Evolutionary conservation across 2,329 filamentous ascomycete genomes (phyloP), one percentile per base, ranked within the genome.

Genomic region (Fusarium zealandicum): DNA sequence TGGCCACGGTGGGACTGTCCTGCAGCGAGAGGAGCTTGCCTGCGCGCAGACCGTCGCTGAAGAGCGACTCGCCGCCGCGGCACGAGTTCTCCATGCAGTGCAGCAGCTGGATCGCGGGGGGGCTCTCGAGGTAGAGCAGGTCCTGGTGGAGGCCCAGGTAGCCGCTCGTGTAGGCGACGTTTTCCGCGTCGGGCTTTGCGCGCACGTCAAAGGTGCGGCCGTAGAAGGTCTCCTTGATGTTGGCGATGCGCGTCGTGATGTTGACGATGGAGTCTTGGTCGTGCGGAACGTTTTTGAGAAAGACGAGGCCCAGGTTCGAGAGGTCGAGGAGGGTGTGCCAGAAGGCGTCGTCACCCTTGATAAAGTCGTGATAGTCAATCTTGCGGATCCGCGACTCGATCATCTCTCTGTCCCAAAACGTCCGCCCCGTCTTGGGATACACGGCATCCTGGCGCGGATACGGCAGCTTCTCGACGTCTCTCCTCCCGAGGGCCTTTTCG

Each of bases 111-210:
- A 95, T 84, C 27, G 88, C 86, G 0, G 93, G 93, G 3, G 90
- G 86, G 43, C 90, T 84, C 12, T 82, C 77, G 74, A 95, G 88
- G 75, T 98, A 98, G 49, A 97, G 81, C 33, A 98, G 82, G 71
- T 98, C 95, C 84, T 96, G 95, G 76, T 99, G 95, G 40, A 97
- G 86, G 13, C 90, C 90, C 1, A 98, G 85, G 68, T 87, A 88
- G 41, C 88, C 82, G 68, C 83, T 88, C 1, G 93, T 97, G 75
- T 98, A 92, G 9, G 95, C 93, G 4, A 97, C 90, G 70, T 98
- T 98, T 70, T 93, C 92, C 18, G 93, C 91, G 49, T 90, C 73
- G 2, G 89, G 65, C 46, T 96, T 89, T 4, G 88, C 91, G 47
- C 86, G 84, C 11, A 98, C 93, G 73, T 97, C 90, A 86, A 93